These are phyloP conservation scores for Cordia subcordata DNA, from an alignment of 257 asterid genomes.

Conservation along the genomic window DNA sequence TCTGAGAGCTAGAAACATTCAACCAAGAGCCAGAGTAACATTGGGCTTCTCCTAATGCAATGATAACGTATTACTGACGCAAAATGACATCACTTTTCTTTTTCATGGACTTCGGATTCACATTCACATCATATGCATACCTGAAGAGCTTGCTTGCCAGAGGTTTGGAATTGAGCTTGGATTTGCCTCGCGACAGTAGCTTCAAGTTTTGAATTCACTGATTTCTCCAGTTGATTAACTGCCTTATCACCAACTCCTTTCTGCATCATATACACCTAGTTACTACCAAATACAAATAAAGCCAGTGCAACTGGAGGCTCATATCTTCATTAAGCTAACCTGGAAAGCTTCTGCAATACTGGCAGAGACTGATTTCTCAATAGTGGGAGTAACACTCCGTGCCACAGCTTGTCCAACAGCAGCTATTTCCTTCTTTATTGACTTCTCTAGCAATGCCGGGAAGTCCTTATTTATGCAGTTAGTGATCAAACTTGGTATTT, in stretches of 20 bases:
- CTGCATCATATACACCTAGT: constrained; percentile 44
- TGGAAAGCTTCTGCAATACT: constrained; percentile 76
- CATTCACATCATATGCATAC: constrained; percentile 24
- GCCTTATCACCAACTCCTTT: constrained; percentile 94
- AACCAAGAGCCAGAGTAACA: too few relatives aligned
- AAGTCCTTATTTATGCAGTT: constrained; percentile 79
- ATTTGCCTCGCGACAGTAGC: constrained; percentile 75
- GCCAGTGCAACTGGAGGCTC: not conserved
- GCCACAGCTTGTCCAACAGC: constrained; percentile 75
- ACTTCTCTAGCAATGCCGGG: constrained; percentile 68
- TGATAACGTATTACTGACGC: too few relatives aligned
- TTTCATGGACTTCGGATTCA: not conserved
- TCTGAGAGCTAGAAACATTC: too few relatives aligned
- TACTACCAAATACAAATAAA: not conserved
- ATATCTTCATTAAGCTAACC: constrained; percentile 38
- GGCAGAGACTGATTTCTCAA: constrained; percentile 70
- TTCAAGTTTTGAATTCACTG: constrained; percentile 87
- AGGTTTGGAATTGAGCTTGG: constrained; percentile 85
- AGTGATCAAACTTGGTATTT: constrained; percentile 46
- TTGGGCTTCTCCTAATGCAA: too few relatives aligned
- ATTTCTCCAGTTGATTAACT: constrained; percentile 81
- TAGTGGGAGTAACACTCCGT: constrained; percentile 54
- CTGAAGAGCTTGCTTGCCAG: constrained; percentile 98
- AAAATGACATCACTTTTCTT: too few relatives aligned
- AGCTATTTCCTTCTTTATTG: constrained; percentile 69